A percentile compares a stretch with the other conserved stretches of the same genome.
phyloP scores from a whole-genome alignment of 2,329 filamentous ascomycete genomes.

The Capronia americana region DNA sequence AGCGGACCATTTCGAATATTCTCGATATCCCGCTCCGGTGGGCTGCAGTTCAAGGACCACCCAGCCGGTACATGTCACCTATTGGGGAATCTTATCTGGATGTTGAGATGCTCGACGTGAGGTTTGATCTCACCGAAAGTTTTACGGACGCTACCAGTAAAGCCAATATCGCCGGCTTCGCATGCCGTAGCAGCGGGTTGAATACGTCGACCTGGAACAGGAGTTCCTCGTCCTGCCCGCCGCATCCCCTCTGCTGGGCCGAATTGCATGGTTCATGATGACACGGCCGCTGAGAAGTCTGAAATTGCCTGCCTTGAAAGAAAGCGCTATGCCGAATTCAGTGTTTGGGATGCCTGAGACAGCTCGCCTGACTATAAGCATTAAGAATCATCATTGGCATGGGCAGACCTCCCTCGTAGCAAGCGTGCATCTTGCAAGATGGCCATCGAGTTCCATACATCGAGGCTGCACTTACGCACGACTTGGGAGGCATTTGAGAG shows the following conservation, averaged over 20 bases:
- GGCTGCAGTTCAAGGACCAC: background rate
- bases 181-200: background rate
- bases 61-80: no score
- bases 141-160: background rate
- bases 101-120: background rate
- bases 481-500: background rate
- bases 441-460: background rate
- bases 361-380: no score
- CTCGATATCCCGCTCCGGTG: background rate
- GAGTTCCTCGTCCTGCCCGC: no score
- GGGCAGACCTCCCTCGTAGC: no score
- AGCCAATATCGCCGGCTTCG: background rate
- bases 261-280: no score
- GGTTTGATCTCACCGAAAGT: background rate
- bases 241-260: no score
- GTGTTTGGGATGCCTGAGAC: background rate
- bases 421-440: background rate
- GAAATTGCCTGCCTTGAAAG: background rate
- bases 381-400: no score
- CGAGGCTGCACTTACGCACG: background rate
- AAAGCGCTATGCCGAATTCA: background rate
- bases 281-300: no score
- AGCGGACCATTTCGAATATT: background rate
- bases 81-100: background rate
- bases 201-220: no score